phyloP scores from a whole-genome alignment of 1,139 yeast species.

The Debaryomyces sp. region DNA sequence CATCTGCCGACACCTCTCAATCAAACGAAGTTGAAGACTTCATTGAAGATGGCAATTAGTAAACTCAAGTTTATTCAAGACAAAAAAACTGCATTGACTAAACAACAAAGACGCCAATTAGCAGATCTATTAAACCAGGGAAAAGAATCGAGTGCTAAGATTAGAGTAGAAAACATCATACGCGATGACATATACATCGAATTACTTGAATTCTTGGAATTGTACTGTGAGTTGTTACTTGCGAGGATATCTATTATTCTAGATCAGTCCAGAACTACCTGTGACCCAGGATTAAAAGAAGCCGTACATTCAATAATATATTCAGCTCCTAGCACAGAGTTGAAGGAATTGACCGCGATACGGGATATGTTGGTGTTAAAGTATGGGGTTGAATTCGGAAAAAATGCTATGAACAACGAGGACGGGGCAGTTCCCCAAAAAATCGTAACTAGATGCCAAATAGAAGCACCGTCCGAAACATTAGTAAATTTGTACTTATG shows the following conservation, averaged over 20 bases:
- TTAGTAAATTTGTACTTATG: constrained; percentile 70
- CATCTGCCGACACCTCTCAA: constrained; percentile 37
- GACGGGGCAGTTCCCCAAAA: constrained; percentile 64
- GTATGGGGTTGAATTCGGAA: constrained; percentile 67
- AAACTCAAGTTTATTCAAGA: constrained; percentile 80
- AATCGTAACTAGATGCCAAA: constrained; percentile 61
- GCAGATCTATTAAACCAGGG: constrained; percentile 73
- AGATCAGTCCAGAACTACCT: constrained; percentile 36
- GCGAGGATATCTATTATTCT: constrained; percentile 70
- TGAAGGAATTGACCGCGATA: constrained; percentile 67
- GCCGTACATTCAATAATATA: constrained; percentile 74
- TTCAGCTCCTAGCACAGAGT: constrained; percentile 72
- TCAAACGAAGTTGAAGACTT: constrained; percentile 60
- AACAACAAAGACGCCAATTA: constrained; percentile 74
- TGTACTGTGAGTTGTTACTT: constrained; percentile 79
- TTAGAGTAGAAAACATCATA: constrained; percentile 83
- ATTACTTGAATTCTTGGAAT: constrained; percentile 74
- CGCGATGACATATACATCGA: constrained; percentile 85
- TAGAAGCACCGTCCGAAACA: constrained; percentile 67
- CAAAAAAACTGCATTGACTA: constrained; percentile 78
- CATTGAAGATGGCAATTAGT: constrained; percentile 79
- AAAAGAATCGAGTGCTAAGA: constrained; percentile 81
- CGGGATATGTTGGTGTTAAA: constrained; percentile 64
- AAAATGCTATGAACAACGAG: constrained; percentile 59
- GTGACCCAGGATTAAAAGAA: constrained; percentile 70